Percentiles rank a stretch among this genome's conserved stretches.
phyloP scores from a whole-genome alignment of 345 rosid genomes.

The Populus alba region DNA sequence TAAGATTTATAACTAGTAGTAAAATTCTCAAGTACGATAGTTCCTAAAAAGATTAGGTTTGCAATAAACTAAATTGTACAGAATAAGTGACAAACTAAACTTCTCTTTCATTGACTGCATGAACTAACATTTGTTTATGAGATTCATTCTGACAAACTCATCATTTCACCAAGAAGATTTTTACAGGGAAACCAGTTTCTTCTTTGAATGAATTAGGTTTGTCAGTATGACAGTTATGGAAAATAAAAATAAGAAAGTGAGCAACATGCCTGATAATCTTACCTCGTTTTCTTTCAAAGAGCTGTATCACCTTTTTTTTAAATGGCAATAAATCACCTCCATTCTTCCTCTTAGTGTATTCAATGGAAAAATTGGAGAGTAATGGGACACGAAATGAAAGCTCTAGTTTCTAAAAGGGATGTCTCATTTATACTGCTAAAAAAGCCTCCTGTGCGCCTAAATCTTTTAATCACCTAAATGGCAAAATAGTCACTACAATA shows the following conservation, averaged over 20 bases:
- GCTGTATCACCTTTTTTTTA: neutral
- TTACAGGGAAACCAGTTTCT: neutral
- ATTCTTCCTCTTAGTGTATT: neutral
- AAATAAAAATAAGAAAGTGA: neutral
- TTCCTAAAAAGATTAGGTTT: neutral
- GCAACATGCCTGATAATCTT: neutral
- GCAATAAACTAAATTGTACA: neutral
- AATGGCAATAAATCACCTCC: neutral
- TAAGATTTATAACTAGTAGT: neutral
- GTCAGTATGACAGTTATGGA: neutral
- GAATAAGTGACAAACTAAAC: neutral
- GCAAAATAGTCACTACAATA: neutral
- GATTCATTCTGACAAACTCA: neutral
- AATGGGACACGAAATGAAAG: neutral
- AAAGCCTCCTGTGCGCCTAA: neutral
- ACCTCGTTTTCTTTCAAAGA: neutral
- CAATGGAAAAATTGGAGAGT: neutral
- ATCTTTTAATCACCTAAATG: neutral
- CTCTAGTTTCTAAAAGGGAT: neutral
- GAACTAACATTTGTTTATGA: neutral
- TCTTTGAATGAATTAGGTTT: neutral
- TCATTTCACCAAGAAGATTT: neutral
- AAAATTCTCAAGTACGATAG: neutral
- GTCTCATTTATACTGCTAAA: neutral
- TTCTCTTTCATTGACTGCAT: neutral